Conservation (phyloP, 2,329 filamentous ascomycete genomes). For the Trichoderma sp. region DNA sequence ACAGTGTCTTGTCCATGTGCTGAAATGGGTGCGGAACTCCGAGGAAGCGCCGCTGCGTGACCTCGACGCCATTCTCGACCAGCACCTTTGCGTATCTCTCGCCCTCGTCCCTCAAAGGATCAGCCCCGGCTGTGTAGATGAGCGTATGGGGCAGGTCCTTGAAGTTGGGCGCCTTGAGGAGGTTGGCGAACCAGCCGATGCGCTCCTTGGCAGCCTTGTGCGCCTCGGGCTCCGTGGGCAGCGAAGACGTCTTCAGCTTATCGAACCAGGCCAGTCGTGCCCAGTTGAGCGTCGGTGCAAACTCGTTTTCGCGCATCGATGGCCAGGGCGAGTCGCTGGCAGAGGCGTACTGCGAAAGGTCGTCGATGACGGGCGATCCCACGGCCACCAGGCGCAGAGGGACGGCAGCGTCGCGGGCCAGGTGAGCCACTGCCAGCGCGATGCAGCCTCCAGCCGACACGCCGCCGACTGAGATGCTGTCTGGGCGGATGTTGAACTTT, state of each 20-base stretch:
- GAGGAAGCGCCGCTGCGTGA: constrained; percentile 47
- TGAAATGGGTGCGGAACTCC: constrained; percentile 54
- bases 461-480: constrained; percentile 47
- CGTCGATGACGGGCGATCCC: constrained; percentile 45
- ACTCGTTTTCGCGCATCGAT: constrained; percentile 46
- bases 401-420: constrained; percentile 43
- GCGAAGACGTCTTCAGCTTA: constrained; percentile 37
- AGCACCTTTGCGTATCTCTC: constrained; percentile 49
- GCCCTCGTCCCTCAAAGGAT: constrained; percentile 52
- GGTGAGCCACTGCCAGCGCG: constrained; percentile 42
- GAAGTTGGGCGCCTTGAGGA: constrained; percentile 41
- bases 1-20: constrained; percentile 48
- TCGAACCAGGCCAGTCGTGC: constrained; percentile 46
- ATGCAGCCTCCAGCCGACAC: constrained; percentile 49
- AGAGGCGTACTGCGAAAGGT: constrained; percentile 41
- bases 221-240: constrained; percentile 26
- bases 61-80: constrained; percentile 47
- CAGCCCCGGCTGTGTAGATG: constrained; percentile 47
- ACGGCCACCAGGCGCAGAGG: constrained; percentile 42
- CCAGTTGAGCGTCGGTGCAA: constrained; percentile 48
- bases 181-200: constrained; percentile 36
- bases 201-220: constrained; percentile 26
- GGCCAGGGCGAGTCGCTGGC: constrained; percentile 43
- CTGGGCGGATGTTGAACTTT: constrained; percentile 42
- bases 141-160: constrained; percentile 41